Base-by-base conservation (phyloP, 2,329 filamentous ascomycete species). In the Scytalidium lignicola region DNA sequence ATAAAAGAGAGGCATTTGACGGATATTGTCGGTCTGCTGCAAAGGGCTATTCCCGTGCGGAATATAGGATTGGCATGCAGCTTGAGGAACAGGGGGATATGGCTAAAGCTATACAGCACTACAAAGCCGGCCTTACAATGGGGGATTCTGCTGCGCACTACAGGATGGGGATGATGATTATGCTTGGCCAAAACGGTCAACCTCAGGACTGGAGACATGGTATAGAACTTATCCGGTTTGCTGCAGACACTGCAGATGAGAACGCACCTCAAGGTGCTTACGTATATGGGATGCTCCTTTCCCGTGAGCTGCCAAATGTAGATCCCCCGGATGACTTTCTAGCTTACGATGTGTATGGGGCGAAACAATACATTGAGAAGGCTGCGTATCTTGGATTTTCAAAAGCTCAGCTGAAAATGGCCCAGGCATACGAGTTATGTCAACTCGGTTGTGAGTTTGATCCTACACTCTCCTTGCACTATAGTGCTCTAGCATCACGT, bases 51-150 rank as follows among this genome's bases (percentile, higher is more conserved):
- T 82, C 86, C 19, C 79, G 93, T 59, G 91, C 93, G 18, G 90
- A 97, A 67, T 99, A 99, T 68, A 83, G 93, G 43, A 95, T 99
- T 71, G 93, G 93, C 54, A 99, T 97, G 92, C 86, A 96, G 50
- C 97, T 91, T 65, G 93, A 99, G 70, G 90, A 88, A 66, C 92
- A 90, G 3, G 95, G 95, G 63, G 92, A 99, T 62, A 85, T 90
- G 52, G 79, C 85, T 54, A 96, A 95, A 67, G 93, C 93, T 5
- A 83, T 96, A 62, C 84, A 86, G 62, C 91, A 97, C 67, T 99
- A 97, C 69, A 83, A 90, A 56, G 79, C 81, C 43, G 93, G 93
- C 44, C 83, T 93, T 44, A 79, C 82, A 44, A 74, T 85, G 58
- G 83, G 85, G 20, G 93, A 99, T 70, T 96, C 93, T 15, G 93